phyloP scores from a whole-genome alignment of 257 asterid species.

The Striga asiatica region DNA sequence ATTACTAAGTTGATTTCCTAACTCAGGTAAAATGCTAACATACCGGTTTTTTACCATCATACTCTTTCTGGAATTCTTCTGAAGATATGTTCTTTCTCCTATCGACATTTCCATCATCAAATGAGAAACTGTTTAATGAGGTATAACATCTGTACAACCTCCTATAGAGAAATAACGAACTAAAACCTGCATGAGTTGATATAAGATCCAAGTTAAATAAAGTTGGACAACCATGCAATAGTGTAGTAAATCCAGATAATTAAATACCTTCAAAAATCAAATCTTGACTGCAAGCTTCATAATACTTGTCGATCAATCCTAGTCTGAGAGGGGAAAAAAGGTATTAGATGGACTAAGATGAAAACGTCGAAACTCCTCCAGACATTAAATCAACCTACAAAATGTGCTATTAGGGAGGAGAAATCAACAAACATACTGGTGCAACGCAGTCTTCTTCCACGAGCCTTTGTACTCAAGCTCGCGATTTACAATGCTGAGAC shows the following conservation, averaged over 20 bases:
- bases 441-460: slow-evolving; percentile 92
- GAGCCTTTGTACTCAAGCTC: slow-evolving; percentile 83
- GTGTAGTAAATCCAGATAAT: slow-evolving; percentile 6
- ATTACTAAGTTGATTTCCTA: slow-evolving; percentile 1
- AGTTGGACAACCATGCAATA: slow-evolving; percentile 9
- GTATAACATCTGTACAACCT: slow-evolving; percentile 86
- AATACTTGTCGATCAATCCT: slow-evolving; percentile 32
- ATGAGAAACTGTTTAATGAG: slow-evolving; percentile 67
- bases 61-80: slow-evolving; percentile 48
- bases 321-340: slow-evolving; percentile 44
- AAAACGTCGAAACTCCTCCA: slow-evolving; percentile 12
- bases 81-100: slow-evolving; percentile 49
- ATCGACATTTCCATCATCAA: slow-evolving; percentile 75
- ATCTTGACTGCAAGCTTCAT: slow-evolving; percentile 24
- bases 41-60: slow-evolving; percentile 83
- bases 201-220: slow-evolving; percentile 21
- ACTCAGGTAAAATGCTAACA: slow-evolving; percentile 15
- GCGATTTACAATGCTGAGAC: slow-evolving; percentile 56
- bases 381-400: slow-evolving; percentile 7
- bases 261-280: slow-evolving; percentile 65
- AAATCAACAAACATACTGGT: slow-evolving; percentile 55
- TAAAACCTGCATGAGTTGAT: slow-evolving; percentile 55
- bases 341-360: slow-evolving; percentile 13
- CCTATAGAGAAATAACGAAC: slow-evolving; percentile 71
- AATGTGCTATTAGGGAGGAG: background rate